These are phyloP conservation scores for Marasmius tenuissimus DNA, from an alignment of 1,284 basidiomycete species.

Conservation along the genomic window DNA sequence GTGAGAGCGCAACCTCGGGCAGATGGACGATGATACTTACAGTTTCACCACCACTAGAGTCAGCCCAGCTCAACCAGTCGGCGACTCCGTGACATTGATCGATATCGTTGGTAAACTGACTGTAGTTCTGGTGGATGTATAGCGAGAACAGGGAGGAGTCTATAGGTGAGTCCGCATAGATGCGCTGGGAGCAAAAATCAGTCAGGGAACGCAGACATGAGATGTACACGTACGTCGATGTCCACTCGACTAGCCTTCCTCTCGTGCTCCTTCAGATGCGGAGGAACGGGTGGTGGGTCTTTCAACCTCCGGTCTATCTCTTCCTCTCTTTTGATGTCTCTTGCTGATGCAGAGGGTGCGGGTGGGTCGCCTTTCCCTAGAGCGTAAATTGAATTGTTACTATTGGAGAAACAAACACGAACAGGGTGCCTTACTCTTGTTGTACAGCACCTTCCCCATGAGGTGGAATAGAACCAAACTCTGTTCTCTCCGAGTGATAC, in stretches of 20 bases:
- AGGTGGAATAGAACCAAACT: conserved; percentile 90
- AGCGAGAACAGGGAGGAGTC: conserved; percentile 87
- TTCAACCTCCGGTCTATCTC: conserved; percentile 51
- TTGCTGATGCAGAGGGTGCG: conserved; percentile 48
- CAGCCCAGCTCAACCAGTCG: conserved; percentile 82
- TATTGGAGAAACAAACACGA: not conserved
- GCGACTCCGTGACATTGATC: conserved; percentile 74
- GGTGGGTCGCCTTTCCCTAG: conserved; percentile 74
- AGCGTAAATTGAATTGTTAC: conserved; percentile 1
- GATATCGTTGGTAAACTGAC: conserved; percentile 77
- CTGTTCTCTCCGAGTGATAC: conserved; percentile 81
- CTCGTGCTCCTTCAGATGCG: conserved; percentile 56
- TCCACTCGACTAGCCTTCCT: conserved; percentile 79
- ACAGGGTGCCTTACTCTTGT: conserved; percentile 72
- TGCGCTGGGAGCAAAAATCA: conserved; percentile 8
- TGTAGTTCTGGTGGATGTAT: conserved; percentile 94
- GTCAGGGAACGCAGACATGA: not conserved
- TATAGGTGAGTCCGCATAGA: conserved; percentile 88
- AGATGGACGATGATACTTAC: conserved; percentile 42
- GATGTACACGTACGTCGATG: conserved; percentile 62
- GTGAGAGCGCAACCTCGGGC: not conserved
- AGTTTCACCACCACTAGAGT: conserved; percentile 74
- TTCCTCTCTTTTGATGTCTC: conserved; percentile 56
- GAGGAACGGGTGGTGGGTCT: conserved; percentile 54
- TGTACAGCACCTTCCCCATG: conserved; percentile 92